Conservation (phyloP, 2,329 filamentous ascomycete genomes). For the Zelopaecilomyces penicillatus region DNA sequence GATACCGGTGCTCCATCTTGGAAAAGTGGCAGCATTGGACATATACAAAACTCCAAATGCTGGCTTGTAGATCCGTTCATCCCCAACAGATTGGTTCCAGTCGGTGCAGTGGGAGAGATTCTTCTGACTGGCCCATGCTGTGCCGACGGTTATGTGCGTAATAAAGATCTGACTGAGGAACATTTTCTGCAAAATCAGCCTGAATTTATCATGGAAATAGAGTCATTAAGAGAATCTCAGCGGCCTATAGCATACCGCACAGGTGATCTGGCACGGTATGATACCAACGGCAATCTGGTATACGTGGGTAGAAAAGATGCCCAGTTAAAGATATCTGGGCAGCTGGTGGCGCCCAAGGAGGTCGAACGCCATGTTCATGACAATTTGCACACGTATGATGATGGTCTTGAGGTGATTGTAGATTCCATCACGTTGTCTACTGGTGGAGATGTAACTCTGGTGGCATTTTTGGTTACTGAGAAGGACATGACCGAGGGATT, state of each 20-base stretch:
- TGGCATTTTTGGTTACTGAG: background rate
- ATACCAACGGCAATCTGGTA: conserved; percentile 1
- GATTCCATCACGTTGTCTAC: conserved; percentile 1
- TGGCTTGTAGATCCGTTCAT: background rate
- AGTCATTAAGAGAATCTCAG: background rate
- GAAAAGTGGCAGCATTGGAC: conserved; percentile 2
- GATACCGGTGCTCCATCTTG: background rate
- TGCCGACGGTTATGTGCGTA: conserved; percentile 4
- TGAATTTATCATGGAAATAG: background rate
- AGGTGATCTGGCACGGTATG: conserved; percentile 6
- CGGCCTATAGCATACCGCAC: conserved; percentile 1
- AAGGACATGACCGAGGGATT: background rate
- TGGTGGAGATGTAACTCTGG: background rate
- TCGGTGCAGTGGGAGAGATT: conserved; percentile 5
- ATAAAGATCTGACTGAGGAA: background rate
- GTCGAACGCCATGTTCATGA: background rate
- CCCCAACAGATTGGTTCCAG: background rate
- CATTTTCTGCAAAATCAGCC: background rate
- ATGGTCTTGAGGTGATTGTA: conserved; percentile 2
- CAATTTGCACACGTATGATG: background rate
- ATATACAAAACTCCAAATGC: background rate
- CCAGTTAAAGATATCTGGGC: conserved; percentile 5
- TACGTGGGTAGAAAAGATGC: conserved; percentile 4
- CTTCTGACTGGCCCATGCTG: conserved; percentile 1
- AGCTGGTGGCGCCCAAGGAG: conserved; percentile 2